These are phyloP conservation scores for Beta vulgaris DNA, from an alignment of 148 eudicot genomes.

Conservation along the genomic window DNA sequence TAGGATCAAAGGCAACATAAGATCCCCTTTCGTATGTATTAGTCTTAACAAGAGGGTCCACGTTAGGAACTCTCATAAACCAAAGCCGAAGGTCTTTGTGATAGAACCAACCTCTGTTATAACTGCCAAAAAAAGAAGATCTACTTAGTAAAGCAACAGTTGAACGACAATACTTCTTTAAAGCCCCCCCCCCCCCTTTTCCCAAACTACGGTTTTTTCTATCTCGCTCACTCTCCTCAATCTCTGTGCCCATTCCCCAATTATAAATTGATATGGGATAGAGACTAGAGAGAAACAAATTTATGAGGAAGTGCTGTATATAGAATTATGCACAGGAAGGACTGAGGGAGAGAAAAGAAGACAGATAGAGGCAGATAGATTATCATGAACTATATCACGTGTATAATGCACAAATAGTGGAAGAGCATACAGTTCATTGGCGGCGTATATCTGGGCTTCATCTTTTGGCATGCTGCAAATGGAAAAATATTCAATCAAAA, in stretches of 20 bases:
- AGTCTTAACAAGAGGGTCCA: constrained; percentile 75
- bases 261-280: no score
- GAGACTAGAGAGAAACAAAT: no score
- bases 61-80: constrained; percentile 58
- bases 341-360: background rate
- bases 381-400: background rate
- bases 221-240: no score
- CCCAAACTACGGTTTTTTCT: no score
- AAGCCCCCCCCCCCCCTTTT: no score
- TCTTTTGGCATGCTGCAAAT: constrained; percentile 91
- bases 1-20: constrained; percentile 78
- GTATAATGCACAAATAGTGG: background rate
- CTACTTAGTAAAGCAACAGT: background rate
- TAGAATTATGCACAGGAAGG: background rate
- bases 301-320: background rate
- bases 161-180: no score
- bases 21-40: constrained; percentile 75
- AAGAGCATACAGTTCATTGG: constrained; percentile 80
- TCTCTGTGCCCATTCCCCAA: no score
- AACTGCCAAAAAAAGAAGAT: constrained; percentile 42
- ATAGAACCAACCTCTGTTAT: constrained; percentile 80
- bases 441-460: constrained; percentile 83
- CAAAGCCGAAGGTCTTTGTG: constrained; percentile 75
- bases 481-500: constrained; percentile 17
- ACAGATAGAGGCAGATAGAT: background rate